These are phyloP conservation scores for Starmera quercuum DNA, from an alignment of 805 yeast species.

Conservation along the genomic window DNA sequence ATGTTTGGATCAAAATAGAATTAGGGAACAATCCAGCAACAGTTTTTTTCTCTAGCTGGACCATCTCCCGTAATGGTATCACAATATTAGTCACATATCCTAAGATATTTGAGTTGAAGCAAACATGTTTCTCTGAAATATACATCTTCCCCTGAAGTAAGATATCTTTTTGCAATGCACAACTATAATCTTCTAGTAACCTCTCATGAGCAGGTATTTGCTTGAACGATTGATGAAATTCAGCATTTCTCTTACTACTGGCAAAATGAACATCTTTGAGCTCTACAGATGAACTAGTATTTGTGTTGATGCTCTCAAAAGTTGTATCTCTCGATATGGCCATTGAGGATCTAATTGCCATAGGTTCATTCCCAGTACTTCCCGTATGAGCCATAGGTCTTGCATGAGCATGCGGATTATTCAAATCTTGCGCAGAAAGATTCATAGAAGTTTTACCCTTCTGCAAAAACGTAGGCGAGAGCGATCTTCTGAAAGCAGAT, in stretches of 20 bases:
- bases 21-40: conserved; percentile 90
- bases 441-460: not conserved
- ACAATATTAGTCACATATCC: conserved; percentile 86
- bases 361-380: no score
- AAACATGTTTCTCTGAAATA: conserved; percentile 65
- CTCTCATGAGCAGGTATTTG: conserved; percentile 62
- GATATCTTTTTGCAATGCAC: conserved; percentile 85
- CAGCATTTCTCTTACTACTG: conserved; percentile 53
- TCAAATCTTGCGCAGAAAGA: not conserved
- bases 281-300: conserved; percentile 6
- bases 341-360: not conserved
- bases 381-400: no score
- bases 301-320: conserved; percentile 1
- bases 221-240: conserved; percentile 71
- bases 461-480: conserved; percentile 8
- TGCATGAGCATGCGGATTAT: not conserved
- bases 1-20: conserved; percentile 43
- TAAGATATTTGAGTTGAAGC: conserved; percentile 80
- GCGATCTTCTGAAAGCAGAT: conserved; percentile 9
- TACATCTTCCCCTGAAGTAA: conserved; percentile 82
- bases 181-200: conserved; percentile 77
- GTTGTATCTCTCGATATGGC: not conserved
- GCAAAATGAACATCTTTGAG: conserved; percentile 30
- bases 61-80: conserved; percentile 69
- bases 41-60: conserved; percentile 66